Evolutionary conservation across 257 asterid genomes (phyloP).

Genomic region (Solanum ossicruentum): DNA sequence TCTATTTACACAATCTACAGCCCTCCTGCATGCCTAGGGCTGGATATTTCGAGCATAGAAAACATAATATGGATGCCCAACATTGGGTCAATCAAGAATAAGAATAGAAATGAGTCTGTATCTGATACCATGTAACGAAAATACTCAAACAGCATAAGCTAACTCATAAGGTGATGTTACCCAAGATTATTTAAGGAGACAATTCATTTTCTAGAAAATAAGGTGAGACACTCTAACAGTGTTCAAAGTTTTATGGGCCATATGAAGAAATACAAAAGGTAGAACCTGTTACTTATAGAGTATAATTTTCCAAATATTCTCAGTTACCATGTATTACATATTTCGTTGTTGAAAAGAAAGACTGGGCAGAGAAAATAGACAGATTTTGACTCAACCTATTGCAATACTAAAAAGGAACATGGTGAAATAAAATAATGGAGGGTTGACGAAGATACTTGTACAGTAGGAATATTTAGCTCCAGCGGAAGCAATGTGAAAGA

Average conservation of each 20-base stretch:
- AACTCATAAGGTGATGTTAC: not conserved
- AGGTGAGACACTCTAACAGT: not conserved
- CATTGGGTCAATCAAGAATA: not conserved
- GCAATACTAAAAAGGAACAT: not conserved
- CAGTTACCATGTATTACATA: not conserved
- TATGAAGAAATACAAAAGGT: not conserved
- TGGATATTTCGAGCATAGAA: not conserved
- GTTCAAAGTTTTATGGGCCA: not conserved
- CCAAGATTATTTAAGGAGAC: not conserved
- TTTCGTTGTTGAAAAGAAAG: not conserved
- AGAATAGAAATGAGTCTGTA: not conserved
- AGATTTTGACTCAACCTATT: not conserved
- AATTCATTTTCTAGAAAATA: not conserved
- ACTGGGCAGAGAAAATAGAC: not conserved
- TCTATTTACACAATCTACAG: not conserved
- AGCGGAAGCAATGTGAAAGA: not conserved
- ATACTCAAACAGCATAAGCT: not conserved
- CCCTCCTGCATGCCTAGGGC: not conserved
- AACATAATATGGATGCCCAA: not conserved
- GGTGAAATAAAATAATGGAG: not conserved
- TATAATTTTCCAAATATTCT: not conserved
- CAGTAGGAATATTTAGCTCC: not conserved
- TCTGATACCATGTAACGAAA: not conserved
- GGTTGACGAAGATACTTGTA: not conserved
- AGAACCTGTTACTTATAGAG: not conserved